A percentile compares a stretch with the other conserved stretches of the same genome.
Conservation (phyloP, 164 flowering plant species). For the Piper betle region DNA sequence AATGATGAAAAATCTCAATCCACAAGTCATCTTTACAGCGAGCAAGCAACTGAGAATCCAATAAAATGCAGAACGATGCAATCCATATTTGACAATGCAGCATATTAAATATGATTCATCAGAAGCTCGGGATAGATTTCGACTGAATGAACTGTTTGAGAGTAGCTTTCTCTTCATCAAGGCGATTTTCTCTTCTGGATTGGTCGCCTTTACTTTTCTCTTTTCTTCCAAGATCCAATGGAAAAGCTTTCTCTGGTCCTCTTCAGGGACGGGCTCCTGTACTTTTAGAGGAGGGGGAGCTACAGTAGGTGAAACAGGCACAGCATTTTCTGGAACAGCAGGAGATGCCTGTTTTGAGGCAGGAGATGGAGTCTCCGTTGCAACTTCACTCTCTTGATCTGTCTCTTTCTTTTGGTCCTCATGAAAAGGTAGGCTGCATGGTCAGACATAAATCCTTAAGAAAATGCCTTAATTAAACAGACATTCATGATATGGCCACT, state of each 20-base stretch:
- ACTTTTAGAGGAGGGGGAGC: constrained; percentile 25
- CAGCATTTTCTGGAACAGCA: not conserved
- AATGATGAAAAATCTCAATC: no score
- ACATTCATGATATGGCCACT: not conserved
- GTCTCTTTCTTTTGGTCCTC: constrained; percentile 49
- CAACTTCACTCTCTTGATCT: constrained; percentile 14
- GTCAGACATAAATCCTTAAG: not conserved
- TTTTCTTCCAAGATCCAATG: constrained; percentile 86
- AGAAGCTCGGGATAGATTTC: constrained; percentile 37
- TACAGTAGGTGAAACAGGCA: not conserved
- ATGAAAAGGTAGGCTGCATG: constrained; percentile 53
- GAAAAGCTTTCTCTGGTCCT: constrained; percentile 63
- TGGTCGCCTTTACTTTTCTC: constrained; percentile 55
- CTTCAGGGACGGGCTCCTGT: constrained; percentile 48
- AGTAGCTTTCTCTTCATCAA: constrained; percentile 83
- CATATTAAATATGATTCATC: not conserved
- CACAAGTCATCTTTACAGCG: no score
- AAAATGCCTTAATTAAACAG: not conserved
- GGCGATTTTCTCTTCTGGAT: constrained; percentile 52
- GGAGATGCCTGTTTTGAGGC: constrained; percentile 4
- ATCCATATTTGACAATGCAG: not conserved
- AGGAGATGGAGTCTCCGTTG: constrained; percentile 14
- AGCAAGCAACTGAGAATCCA: no score
- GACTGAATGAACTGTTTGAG: constrained; percentile 63
- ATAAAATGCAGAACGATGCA: no score